Evolutionary conservation across 768 basidiomycete species (phyloP), one percentile per base, ranked within the genome.

Genomic region (Boletus bicolor): DNA sequence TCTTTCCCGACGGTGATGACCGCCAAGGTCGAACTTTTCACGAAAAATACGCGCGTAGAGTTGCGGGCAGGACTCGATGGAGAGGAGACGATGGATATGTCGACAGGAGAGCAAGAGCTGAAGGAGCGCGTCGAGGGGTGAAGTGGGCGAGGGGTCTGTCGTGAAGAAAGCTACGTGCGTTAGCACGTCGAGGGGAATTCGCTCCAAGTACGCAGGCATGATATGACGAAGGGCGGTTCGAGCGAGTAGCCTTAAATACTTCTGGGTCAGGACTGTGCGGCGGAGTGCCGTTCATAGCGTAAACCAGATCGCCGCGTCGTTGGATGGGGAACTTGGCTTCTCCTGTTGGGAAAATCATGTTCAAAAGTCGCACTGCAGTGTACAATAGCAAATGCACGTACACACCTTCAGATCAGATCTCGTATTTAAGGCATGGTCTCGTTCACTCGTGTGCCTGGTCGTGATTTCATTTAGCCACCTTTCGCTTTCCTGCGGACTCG

Each of bases 41-140:
- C 71, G 73, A 64, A 82, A 87, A 14, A 86, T 75, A 58, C 71
- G 70, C 38, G 83, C 82, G 62, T 84, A 85, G 43, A 86, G 75
- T 54, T 82, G 77, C 3, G 85, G 81, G 43, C 77, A 76, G 30
- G 69, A 55, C 19, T 64, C 64, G 44, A 77, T 54, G 55, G 73
- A 73, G 32, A 87, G 76, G 8, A 73, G 68, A 38, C 66, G 65
- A 49, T 83, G 68, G 26, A 86, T 60, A 3, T 70, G 63, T 0
- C 77, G 77, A 55, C 72, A 79, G 19, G 80, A 78, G 54, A 78
- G 66, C 47, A 80, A 64, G 36, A 88, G 73, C 9, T 68, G 63
- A 34, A 76, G 64, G 55, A 88, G 66, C 44, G 73, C 64, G 38
- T 59, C 66, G 12, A 79, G 82, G 11, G 80, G 64, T 0, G 72